phyloP scores from a whole-genome alignment of 75 land plant species.

The Isoetes taiwanensis region DNA sequence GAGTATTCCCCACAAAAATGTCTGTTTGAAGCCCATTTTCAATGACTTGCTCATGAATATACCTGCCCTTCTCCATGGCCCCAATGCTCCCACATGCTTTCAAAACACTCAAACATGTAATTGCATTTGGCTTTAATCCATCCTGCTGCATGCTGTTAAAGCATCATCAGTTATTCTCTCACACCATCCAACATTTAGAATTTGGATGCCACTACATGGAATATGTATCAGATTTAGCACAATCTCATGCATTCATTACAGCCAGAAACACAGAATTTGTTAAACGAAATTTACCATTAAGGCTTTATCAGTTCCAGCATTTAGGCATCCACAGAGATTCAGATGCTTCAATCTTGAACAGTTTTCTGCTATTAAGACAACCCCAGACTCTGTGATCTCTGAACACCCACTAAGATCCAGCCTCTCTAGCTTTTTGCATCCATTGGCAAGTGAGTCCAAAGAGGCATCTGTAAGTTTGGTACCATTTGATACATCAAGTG shows the following conservation, averaged over 20 bases:
- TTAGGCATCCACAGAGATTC: constrained; percentile 86
- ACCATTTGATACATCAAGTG: constrained; percentile 67
- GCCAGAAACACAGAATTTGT: background rate
- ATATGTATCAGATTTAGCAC: background rate
- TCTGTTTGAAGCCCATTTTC: no score
- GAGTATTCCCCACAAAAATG: no score
- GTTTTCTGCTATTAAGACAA: constrained; percentile 36
- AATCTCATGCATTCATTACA: background rate
- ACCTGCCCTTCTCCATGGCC: no score
- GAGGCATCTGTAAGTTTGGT: constrained; percentile 58
- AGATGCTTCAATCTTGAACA: constrained; percentile 50
- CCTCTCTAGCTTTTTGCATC: constrained; percentile 59
- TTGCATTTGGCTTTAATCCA: no score
- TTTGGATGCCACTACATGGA: constrained; percentile 57
- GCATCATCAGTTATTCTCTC: constrained; percentile 67
- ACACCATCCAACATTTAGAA: constrained; percentile 91
- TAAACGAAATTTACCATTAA: constrained; percentile 33
- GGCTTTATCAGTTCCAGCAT: constrained; percentile 67
- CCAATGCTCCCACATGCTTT: no score
- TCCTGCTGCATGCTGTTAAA: constrained; percentile 55
- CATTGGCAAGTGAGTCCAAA: constrained; percentile 54
- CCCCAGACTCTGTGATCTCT: constrained; percentile 55
- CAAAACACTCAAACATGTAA: no score
- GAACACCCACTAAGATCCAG: constrained; percentile 85
- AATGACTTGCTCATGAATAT: no score